Evolutionary conservation across 257 asterid genomes (phyloP).

Genomic region (Capsicum pubescens): DNA sequence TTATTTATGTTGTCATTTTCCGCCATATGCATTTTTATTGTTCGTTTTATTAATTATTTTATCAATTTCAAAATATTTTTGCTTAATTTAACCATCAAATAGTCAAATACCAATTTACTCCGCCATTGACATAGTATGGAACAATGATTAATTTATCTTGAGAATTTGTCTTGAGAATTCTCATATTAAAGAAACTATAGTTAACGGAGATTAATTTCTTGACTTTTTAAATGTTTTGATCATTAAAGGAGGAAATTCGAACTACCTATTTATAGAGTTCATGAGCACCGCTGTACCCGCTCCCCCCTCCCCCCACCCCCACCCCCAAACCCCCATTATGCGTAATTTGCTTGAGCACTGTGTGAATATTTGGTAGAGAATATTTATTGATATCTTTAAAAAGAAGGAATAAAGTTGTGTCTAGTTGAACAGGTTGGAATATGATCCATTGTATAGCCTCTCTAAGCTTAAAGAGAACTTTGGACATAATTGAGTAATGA

Average conservation of each 20-base stretch:
- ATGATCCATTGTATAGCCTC: no score
- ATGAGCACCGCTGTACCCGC: no score
- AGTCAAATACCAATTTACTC: not conserved
- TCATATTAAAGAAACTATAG: not conserved
- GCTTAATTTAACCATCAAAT: not conserved
- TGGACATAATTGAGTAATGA: no score
- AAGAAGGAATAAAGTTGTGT: no score
- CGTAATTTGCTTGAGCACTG: not conserved
- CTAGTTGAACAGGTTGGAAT: no score
- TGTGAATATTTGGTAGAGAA: not conserved
- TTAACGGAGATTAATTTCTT: not conserved
- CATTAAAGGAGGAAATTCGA: not conserved
- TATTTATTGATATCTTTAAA: no score
- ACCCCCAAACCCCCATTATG: no score
- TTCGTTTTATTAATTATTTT: not conserved
- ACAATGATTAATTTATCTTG: not conserved
- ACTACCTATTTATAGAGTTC: not conserved
- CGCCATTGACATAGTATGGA: not conserved
- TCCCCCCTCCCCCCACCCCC: no score
- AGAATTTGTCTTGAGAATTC: not conserved
- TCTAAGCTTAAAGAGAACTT: no score
- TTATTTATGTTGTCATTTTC: not conserved
- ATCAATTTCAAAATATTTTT: not conserved
- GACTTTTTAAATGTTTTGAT: no score
- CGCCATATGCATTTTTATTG: not conserved